These are phyloP conservation scores for Fragaria ananassa DNA, from an alignment of 306 rosid species.

Conservation along the genomic window DNA sequence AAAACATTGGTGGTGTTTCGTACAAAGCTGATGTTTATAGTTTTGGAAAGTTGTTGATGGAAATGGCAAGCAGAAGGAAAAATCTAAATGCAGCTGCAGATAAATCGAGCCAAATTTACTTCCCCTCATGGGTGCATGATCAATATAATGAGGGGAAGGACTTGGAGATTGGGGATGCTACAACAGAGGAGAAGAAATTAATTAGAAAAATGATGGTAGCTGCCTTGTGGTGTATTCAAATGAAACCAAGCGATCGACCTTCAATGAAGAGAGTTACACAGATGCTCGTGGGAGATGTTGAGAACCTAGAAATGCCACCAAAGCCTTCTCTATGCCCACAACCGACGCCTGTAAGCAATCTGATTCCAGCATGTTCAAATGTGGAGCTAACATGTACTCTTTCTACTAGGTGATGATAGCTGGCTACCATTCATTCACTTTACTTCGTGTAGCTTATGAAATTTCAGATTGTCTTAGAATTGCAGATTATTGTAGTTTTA, in stretches of 20 bases:
- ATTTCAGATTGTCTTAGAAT: no score
- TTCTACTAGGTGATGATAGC: background rate
- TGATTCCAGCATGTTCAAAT: background rate
- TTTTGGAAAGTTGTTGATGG: background rate
- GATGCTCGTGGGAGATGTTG: background rate
- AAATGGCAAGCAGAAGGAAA: background rate
- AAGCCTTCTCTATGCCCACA: background rate
- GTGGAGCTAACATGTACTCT: background rate
- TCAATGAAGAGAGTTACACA: background rate
- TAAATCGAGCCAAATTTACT: background rate
- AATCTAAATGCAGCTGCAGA: background rate
- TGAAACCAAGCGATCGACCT: constrained; percentile 1
- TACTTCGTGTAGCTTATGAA: no score
- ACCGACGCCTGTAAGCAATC: background rate
- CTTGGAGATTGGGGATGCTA: background rate
- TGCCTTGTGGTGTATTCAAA: background rate
- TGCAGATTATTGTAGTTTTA: no score
- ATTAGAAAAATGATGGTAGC: background rate
- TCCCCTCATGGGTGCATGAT: background rate
- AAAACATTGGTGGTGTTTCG: background rate
- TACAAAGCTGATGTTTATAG: background rate
- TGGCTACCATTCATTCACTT: no score
- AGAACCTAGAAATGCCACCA: background rate
- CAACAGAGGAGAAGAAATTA: background rate
- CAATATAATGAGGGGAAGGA: background rate